Evolutionary conservation across 441 rosid species (phyloP), one percentile per base, ranked within the genome.

Genomic region (Aleurites moluccanus): DNA sequence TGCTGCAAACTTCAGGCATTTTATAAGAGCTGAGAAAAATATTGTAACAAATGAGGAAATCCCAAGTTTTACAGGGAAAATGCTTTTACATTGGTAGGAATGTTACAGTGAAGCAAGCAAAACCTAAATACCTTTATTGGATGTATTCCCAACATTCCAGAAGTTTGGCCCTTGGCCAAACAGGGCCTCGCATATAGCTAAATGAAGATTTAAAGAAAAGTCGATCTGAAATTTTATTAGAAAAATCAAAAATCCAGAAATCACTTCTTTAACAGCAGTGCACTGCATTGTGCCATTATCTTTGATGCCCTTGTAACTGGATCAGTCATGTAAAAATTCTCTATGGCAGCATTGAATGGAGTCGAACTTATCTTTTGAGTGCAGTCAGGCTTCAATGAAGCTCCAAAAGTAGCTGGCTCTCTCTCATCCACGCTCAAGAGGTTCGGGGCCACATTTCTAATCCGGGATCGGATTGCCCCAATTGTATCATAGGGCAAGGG

Each of bases 251-350:
- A 78, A 75, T 55, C 72, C 68, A 74, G 44, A 13, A 25, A 61
- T 80, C 88, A 93, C 80, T 92, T 89, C 88, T 89, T 92, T 74
- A 81, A 75, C 45, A 95, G 90, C 78, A 84, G 80, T 0, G 94
- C 86, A 73, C 94, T 91, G 90, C 98, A 95, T 78, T 90, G 98
- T 0, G 99, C 96, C 99, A 95, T 95, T 78, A 89, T 91, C 88
- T 91, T 95, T 6, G 98, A 95, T 28, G 99, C 98, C 82, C 98
- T 88, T 62, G 97, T 95, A 69, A 95, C 91, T n/a, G 99, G 72
- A 74, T 95, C 88, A 2, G 99, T 95, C 98, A 91, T 91, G 83
- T 93, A 95, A 83, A 93, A 95, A 57, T 93, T 95, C 78, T 93
- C 92, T 2, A 93, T 75, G 6, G 81, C 87, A 3, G 79, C 27